These are phyloP conservation scores for Gliomastix tumulicola DNA, from an alignment of 2,329 filamentous ascomycete species.

Conservation along the genomic window DNA sequence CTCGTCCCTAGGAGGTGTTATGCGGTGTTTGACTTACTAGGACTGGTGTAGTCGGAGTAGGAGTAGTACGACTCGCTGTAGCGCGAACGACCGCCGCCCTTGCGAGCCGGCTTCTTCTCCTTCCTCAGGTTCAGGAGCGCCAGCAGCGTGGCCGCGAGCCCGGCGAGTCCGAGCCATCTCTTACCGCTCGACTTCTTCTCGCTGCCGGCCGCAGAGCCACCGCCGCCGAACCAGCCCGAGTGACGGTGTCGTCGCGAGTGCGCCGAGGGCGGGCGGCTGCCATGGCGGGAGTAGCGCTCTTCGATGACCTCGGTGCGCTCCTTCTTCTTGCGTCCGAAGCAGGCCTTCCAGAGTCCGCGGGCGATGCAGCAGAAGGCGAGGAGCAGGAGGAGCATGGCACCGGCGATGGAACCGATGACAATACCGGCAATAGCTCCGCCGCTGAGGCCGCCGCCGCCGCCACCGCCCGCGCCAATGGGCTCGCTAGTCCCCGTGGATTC, in stretches of 20 bases:
- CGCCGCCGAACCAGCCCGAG: constrained; percentile 48
- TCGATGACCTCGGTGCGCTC: constrained; percentile 53
- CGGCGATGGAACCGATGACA: constrained; percentile 65
- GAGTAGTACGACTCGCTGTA: constrained; percentile 49
- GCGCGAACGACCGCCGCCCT: constrained; percentile 33
- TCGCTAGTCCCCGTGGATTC: constrained; percentile 41
- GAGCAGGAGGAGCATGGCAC: constrained; percentile 58
- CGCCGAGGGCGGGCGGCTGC: constrained; percentile 29
- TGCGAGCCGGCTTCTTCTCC: constrained; percentile 36
- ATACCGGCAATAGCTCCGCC: constrained; percentile 74
- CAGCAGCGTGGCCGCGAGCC: constrained; percentile 41
- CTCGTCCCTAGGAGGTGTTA: too few species aligned
- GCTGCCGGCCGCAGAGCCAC: constrained; percentile 9
- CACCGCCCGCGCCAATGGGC: constrained; percentile 26
- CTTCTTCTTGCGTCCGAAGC: constrained; percentile 54
- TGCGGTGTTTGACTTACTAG: too few species aligned
- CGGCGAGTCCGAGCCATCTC: constrained; percentile 46
- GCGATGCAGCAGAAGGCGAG: constrained; percentile 71
- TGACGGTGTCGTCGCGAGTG: constrained; percentile 45
- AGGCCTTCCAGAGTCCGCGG: constrained; percentile 54
- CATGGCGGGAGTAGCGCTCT: constrained; percentile 50
- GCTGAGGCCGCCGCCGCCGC: constrained; percentile 44
- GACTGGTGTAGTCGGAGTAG: constrained; percentile 40
- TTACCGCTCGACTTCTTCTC: constrained; percentile 44
- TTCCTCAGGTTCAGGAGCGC: constrained; percentile 48